Percentiles rank a stretch among this genome's conserved stretches.
Conservation (phyloP, 805 yeast genomes). For the Cephaloascus fragrans region DNA sequence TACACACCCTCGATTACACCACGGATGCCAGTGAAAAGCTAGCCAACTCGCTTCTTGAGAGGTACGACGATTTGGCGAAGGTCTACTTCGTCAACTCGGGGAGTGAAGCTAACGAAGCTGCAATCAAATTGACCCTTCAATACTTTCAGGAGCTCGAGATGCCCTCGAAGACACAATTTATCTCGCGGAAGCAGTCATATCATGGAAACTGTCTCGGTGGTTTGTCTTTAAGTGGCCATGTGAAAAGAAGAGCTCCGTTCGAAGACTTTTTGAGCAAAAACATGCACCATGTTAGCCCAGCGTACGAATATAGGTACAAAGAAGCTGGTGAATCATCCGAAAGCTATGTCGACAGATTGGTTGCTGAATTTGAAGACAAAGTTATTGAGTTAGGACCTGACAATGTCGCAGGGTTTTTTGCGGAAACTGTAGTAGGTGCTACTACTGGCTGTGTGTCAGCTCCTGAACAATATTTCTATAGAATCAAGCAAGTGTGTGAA, state of each 20-base stretch:
- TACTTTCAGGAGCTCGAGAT: slow-evolving; percentile 28
- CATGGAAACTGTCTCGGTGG: slow-evolving; percentile 43
- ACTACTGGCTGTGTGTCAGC: slow-evolving; percentile 28
- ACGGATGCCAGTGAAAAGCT: slow-evolving; percentile 30
- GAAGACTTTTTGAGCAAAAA: slow-evolving; percentile 13
- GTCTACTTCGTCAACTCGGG: slow-evolving; percentile 58
- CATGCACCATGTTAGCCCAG: slow-evolving; percentile 14
- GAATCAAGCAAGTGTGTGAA: slow-evolving; percentile 34
- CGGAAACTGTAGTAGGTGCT: slow-evolving; percentile 38
- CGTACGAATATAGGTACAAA: slow-evolving; percentile 20
- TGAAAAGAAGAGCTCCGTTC: slow-evolving; percentile 22
- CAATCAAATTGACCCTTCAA: slow-evolving; percentile 8
- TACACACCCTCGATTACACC: slow-evolving; percentile 21
- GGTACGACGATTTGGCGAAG: slow-evolving; percentile 24
- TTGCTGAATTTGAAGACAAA: slow-evolving; percentile 30
- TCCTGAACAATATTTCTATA: slow-evolving; percentile 35
- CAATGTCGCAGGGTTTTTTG: slow-evolving; percentile 30
- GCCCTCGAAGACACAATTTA: slow-evolving; percentile 26
- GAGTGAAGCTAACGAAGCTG: slow-evolving; percentile 21
- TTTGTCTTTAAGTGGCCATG: slow-evolving; percentile 25
- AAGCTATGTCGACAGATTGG: slow-evolving; percentile 24
- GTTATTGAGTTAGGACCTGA: slow-evolving; percentile 32
- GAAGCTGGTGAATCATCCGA: slow-evolving; percentile 24
- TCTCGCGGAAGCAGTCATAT: slow-evolving; percentile 33
- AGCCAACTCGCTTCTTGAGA: slow-evolving; percentile 31